A percentile compares a stretch with the other conserved stretches of the same genome.
Evolutionary conservation across 352 stramenopile genomes (phyloP).

Genomic region (Phytophthora ohioensis): DNA sequence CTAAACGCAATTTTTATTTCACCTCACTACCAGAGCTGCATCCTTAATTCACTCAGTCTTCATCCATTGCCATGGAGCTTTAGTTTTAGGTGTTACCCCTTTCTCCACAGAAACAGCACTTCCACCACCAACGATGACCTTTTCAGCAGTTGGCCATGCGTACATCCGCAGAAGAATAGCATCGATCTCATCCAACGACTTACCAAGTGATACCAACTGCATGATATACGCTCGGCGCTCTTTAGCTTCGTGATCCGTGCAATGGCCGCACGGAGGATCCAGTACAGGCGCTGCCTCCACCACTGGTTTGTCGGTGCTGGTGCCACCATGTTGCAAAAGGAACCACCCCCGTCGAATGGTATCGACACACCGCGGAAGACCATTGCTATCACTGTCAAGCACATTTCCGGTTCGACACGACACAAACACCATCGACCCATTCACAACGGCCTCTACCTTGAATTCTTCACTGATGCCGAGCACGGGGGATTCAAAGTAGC

Average conservation of each 20-base stretch:
- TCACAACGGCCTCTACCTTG: slow-evolving; percentile 19
- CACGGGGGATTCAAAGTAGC: slow-evolving; percentile 32
- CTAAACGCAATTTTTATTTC: background rate
- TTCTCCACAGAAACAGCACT: background rate
- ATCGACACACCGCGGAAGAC: slow-evolving; percentile 31
- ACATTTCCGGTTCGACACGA: slow-evolving; percentile 32
- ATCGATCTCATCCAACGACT: slow-evolving; percentile 37
- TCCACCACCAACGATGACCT: background rate
- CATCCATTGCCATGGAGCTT: slow-evolving; percentile 15
- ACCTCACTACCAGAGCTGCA: background rate
- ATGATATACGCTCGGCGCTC: slow-evolving; percentile 34
- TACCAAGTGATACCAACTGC: slow-evolving; percentile 31
- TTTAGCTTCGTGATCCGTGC: slow-evolving; percentile 15
- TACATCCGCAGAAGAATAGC: slow-evolving; percentile 37
- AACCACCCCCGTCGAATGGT: slow-evolving; percentile 32
- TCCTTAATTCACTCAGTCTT: slow-evolving; percentile 15
- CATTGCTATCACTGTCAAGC: slow-evolving; percentile 26
- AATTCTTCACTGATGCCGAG: slow-evolving; percentile 37
- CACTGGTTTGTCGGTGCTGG: background rate
- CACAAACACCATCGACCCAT: slow-evolving; percentile 30
- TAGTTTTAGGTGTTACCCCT: background rate
- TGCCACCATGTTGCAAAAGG: slow-evolving; percentile 12
- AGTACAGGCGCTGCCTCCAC: background rate
- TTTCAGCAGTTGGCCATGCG: slow-evolving; percentile 12
- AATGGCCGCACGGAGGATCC: slow-evolving; percentile 16